Evolutionary conservation across 805 yeast genomes (phyloP), one percentile per base, ranked within the genome.

Genomic region (Yamadazyma akitaensis): DNA sequence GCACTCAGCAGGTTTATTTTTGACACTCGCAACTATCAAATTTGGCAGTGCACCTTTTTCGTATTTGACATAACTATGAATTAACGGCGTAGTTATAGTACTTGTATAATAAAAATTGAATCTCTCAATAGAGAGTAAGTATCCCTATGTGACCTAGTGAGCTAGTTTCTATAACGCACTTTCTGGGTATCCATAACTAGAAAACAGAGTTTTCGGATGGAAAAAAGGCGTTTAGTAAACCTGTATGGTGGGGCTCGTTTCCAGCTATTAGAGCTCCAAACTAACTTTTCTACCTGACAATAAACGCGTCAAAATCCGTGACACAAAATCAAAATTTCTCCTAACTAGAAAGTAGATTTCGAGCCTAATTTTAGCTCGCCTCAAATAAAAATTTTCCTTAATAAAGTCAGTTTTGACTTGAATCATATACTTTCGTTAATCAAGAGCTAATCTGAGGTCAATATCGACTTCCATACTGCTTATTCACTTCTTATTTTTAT

Each of bases 361-460:
- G 14, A n/a, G 36, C 18, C 32, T 41, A 12, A 14, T 41, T 40
- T 33, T 25, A 33, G 36, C 37, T 42, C 44, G 44, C 44, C 46
- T 43, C 41, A 35, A 30, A 33, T 42, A 42, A 43, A 43, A 43
- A 35, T 43, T 43, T 43, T 43, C 46, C 37, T 26, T n/a, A 13
- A 13, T 9, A 42, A 35, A 31, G 40, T 40, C 43, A 33, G 21
- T 12, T 8, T 24, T 33, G 17, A 19, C 31, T 19, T 36, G 16
- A 18, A 17, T 9, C 32, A 40, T 18, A 34, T 42, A 21, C 44
- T 33, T 35, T 42, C 44, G 44, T 42, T 42, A 9, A 28, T 12
- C n/a, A 28, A 28, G 10, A 28, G 9, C 32, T 28, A 13, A 28
- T 11, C 32, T 28, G 32, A 28, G n/a, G 32, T 28, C n/a, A 3